Evolutionary conservation across 2,329 filamentous ascomycete species (phyloP).

Genomic region (Phialophora chinensis): DNA sequence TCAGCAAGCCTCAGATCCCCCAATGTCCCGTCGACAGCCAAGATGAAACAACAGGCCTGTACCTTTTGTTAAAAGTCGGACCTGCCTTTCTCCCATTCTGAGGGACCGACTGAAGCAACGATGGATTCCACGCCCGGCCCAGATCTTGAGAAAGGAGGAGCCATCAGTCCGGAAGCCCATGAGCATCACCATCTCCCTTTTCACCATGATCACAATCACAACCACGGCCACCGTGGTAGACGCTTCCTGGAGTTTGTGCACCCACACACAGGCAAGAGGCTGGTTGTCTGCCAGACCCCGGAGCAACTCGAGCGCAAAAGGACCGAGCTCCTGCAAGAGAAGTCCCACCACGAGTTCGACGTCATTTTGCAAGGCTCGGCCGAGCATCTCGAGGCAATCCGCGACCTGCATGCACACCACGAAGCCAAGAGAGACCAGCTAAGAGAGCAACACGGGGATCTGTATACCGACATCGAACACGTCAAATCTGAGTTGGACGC

Average conservation of each 20-base stretch:
- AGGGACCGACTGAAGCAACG: background rate
- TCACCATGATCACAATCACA: conserved; percentile 1
- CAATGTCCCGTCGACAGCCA: background rate
- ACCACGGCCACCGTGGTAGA: conserved; percentile 44
- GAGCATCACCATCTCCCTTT: conserved; percentile 34
- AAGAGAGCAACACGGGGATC: conserved; percentile 55
- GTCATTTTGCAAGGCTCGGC: conserved; percentile 31
- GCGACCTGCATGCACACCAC: conserved; percentile 61
- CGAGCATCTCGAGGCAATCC: conserved; percentile 49
- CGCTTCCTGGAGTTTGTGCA: conserved; percentile 60
- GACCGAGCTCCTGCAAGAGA: conserved; percentile 23
- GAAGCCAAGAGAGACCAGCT: conserved; percentile 56
- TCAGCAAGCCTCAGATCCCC: background rate
- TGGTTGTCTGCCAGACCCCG: conserved; percentile 63
- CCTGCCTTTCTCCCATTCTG: background rate
- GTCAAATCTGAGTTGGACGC: conserved; percentile 60
- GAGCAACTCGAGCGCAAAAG: conserved; percentile 43
- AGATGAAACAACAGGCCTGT: background rate
- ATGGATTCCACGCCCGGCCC: conserved; percentile 18
- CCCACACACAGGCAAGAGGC: conserved; percentile 59
- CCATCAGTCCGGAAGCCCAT: conserved; percentile 7
- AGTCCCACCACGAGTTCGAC: conserved; percentile 26
- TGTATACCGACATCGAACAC: conserved; percentile 63
- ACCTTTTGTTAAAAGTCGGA: background rate
- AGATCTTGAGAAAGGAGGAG: conserved; percentile 17